phyloP scores from a whole-genome alignment of 1,284 basidiomycete genomes.

The Heterobasidion parviporum region DNA sequence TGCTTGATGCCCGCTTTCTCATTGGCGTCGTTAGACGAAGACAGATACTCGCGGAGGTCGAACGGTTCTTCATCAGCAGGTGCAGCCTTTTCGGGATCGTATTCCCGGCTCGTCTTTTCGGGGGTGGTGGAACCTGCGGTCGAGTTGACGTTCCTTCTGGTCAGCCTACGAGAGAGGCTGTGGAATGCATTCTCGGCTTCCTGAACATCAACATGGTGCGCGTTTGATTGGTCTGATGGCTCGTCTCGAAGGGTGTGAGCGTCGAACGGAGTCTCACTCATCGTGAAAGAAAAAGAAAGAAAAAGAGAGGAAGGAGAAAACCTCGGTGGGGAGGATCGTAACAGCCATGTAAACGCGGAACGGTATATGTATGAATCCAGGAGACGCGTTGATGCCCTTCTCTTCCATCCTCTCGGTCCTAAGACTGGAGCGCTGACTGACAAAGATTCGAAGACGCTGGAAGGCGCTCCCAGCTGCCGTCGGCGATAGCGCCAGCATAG shows the following conservation, averaged over 20 bases:
- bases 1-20: constrained; percentile 70
- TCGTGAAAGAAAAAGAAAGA: no score
- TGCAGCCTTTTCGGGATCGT: constrained; percentile 40
- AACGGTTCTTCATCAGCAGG: constrained; percentile 34
- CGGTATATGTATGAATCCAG: no score
- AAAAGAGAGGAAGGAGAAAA: no score
- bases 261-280: no score
- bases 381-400: neutral
- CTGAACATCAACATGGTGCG: constrained; percentile 1
- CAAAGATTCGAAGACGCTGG: no score
- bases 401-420: neutral
- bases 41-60: constrained; percentile 70
- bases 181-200: neutral
- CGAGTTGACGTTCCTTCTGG: neutral
- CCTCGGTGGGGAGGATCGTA: no score
- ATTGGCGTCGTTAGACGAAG: constrained; percentile 55
- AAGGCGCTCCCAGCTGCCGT: no score
- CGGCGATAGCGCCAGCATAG: no score
- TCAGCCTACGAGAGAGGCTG: neutral
- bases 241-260: no score
- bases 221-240: no score
- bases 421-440: no score
- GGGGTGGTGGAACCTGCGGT: neutral
- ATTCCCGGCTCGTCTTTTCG: neutral
- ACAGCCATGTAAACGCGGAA: no score